phyloP scores from a whole-genome alignment of 2,329 filamentous ascomycete genomes.

The Fusarium anguioides region DNA sequence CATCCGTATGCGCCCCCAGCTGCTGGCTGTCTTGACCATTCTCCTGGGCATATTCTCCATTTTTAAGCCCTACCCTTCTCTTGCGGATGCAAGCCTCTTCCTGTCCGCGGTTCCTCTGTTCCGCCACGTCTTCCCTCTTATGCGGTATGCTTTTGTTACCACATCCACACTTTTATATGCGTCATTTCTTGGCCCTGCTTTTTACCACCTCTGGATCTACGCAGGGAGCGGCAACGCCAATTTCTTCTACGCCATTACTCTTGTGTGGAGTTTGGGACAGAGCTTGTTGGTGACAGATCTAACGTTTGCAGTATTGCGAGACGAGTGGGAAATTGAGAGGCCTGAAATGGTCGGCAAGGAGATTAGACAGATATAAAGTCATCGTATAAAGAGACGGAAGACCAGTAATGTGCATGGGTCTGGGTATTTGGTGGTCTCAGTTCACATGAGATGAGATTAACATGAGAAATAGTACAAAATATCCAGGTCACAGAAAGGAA shows the following conservation, averaged over 20 bases:
- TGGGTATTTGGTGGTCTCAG: background rate
- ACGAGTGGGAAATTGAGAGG: slow-evolving; percentile 93
- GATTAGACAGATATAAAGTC: slow-evolving; percentile 78
- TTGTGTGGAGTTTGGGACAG: slow-evolving; percentile 96
- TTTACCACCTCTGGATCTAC: slow-evolving; percentile 98
- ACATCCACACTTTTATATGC: slow-evolving; percentile 87
- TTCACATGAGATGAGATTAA: background rate
- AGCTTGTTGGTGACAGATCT: slow-evolving; percentile 89
- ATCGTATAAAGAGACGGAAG: slow-evolving; percentile 8
- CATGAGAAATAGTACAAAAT: slow-evolving; percentile 11
- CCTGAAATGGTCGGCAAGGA: slow-evolving; percentile 92
- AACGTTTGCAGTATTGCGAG: slow-evolving; percentile 86
- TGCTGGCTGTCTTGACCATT: slow-evolving; percentile 85
- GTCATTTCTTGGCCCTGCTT: slow-evolving; percentile 88
- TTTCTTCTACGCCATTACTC: slow-evolving; percentile 98
- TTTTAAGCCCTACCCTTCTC: slow-evolving; percentile 96
- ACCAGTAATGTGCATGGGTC: background rate
- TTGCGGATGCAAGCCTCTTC: slow-evolving; percentile 89
- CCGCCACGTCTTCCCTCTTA: slow-evolving; percentile 90
- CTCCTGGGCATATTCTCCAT: slow-evolving; percentile 90
- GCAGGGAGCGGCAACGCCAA: slow-evolving; percentile 98
- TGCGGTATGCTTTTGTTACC: slow-evolving; percentile 92
- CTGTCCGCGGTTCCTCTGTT: slow-evolving; percentile 85
- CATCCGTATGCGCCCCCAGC: slow-evolving; percentile 84
- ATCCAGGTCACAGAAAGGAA: slow-evolving; percentile 28